Base-by-base conservation (phyloP, 2,329 filamentous ascomycete species). In the Exophiala viscosa region DNA sequence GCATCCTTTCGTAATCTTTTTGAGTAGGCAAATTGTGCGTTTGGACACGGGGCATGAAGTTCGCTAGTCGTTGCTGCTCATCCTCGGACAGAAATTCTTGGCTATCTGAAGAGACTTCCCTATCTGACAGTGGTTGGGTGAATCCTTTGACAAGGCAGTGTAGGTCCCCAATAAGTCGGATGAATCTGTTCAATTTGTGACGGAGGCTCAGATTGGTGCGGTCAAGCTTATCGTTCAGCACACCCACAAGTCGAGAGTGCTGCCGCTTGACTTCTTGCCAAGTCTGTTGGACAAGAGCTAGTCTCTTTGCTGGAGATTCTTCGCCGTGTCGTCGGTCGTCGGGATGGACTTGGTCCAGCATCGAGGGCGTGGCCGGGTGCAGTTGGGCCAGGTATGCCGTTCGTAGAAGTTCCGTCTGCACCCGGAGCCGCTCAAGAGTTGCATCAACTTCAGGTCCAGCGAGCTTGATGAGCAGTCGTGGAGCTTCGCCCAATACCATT, bases 1-100 rank as follows among this genome's bases (percentile, higher is more conserved):
- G 52, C 55, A 58, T 58, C 18, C 32, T 31, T 7, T 49, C 45
- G 28, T 58, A 58, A 6, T 52, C 52, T 33, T 39, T 14, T 11
- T 28, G 17, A 5, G 34, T 47, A 5, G 55, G 55, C 10, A 48
- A 35, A 11, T n/a, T 7, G 42, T 34, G 50, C n/a, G 8, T 9
- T n/a, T 13, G 15, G 13, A 7, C 5, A 5, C 18, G 48, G 1
- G 28, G 11, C n/a, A 45, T 48, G 18, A 38, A 18, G 18, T 46
- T 34, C 33, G 8, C 23, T n/a, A 48, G 5, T 41, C 36, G 32
- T 20, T 49, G 31, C 40, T 14, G 18, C 43, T 50, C 43, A 8
- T 49, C 20, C 13, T 56, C 48, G 10, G 53, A 45, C 14, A 45
- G 41, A 35, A 20, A 33, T 14, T 20, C 20, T 23, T 48, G 20